Percentiles rank a stretch among this genome's conserved stretches.
These are phyloP conservation scores for Hymenoscyphus occultus DNA, from an alignment of 2,329 filamentous ascomycete genomes.

Conservation along the genomic window DNA sequence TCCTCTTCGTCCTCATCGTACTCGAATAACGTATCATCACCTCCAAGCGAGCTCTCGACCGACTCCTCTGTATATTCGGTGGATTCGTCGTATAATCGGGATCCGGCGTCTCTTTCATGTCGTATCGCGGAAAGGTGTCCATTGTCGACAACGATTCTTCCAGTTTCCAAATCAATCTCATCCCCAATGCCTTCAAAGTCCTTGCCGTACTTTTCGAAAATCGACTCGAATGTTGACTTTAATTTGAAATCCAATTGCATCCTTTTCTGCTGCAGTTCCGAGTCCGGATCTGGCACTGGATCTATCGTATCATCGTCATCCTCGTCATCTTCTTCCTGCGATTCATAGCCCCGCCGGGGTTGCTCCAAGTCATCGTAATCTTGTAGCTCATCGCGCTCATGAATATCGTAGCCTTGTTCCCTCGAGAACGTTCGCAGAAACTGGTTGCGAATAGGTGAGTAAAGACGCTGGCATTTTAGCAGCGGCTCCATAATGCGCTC, in stretches of 20 bases:
- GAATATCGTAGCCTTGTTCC: constrained; percentile 22
- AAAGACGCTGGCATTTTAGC: constrained; percentile 59
- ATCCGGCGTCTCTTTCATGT: constrained; percentile 51
- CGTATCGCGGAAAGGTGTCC: constrained; percentile 71
- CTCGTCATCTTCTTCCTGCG: constrained; percentile 19
- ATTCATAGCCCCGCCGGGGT: constrained; percentile 1
- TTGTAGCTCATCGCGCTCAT: constrained; percentile 10
- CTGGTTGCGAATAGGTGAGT: constrained; percentile 35
- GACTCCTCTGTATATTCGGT: constrained; percentile 24
- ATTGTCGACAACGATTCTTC: constrained; percentile 83
- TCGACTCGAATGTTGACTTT: constrained; percentile 80
- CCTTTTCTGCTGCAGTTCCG: constrained; percentile 59
- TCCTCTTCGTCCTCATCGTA: constrained; percentile 35
- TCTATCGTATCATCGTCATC: constrained; percentile 19
- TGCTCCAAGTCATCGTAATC: constrained; percentile 11
- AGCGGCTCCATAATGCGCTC: constrained; percentile 52
- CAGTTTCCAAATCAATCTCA: constrained; percentile 82
- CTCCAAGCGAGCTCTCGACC: constrained; percentile 19
- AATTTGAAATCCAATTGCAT: constrained; percentile 64
- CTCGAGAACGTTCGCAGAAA: constrained; percentile 22
- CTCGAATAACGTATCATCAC: constrained; percentile 16
- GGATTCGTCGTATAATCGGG: constrained; percentile 21
- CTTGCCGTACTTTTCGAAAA: constrained; percentile 83
- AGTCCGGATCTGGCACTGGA: constrained; percentile 46
- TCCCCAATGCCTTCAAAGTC: constrained; percentile 84